These are phyloP conservation scores for Hypseocharis bilobata DNA, from an alignment of 441 rosid species.

Conservation along the genomic window DNA sequence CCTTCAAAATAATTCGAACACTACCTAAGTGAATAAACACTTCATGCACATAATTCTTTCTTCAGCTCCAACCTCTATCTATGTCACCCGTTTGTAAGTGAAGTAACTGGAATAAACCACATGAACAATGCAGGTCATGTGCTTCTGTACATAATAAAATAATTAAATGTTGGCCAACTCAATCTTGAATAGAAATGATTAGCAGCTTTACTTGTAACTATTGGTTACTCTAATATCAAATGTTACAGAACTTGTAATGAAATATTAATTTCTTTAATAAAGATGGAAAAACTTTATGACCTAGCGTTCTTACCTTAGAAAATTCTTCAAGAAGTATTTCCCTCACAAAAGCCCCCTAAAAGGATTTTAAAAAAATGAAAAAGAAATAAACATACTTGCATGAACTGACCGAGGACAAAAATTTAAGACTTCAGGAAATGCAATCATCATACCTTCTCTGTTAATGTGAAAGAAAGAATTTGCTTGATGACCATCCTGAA, in stretches of 20 bases:
- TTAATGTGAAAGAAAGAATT: constrained; percentile 71
- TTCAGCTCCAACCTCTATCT: neutral
- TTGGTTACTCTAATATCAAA: neutral
- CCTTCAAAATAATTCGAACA: too few relatives aligned
- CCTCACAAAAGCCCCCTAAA: constrained; percentile 79
- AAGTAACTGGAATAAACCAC: neutral
- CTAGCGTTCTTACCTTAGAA: constrained; percentile 56
- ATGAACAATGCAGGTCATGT: neutral
- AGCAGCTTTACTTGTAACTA: neutral
- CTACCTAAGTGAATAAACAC: neutral
- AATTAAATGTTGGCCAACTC: neutral
- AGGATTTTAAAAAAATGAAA: constrained; percentile 17
- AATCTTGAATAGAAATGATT: neutral
- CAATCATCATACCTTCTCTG: constrained; percentile 53
- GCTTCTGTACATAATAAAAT: neutral
- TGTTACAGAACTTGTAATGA: neutral
- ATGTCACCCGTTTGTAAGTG: neutral
- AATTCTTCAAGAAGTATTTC: constrained; percentile 79
- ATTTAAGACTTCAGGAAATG: neutral
- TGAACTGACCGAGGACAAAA: neutral
- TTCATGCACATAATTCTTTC: neutral
- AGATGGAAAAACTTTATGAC: constrained; percentile 5
- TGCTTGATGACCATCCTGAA: constrained; percentile 54
- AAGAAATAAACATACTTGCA: neutral
- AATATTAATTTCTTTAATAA: constrained; percentile 6